These are phyloP conservation scores for Euphorbia pulcherrima DNA, from an alignment of 345 rosid genomes.

Conservation along the genomic window DNA sequence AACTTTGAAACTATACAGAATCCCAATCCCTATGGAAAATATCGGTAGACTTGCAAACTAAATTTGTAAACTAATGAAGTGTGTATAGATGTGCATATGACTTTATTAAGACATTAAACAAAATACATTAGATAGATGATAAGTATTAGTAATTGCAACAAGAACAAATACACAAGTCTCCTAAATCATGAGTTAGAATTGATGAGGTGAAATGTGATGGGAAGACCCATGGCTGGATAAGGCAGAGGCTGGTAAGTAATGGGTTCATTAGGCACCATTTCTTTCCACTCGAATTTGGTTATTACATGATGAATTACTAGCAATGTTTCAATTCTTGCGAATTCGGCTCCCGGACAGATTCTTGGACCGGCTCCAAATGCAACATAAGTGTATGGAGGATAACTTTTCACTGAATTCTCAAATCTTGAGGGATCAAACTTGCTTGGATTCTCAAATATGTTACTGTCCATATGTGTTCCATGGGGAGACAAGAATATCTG, in stretches of 20 bases:
- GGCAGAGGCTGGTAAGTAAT: background rate
- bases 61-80: no score
- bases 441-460: constrained; percentile 5
- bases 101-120: no score
- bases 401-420: background rate
- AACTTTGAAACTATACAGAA: no score
- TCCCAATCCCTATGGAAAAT: no score
- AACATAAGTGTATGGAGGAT: constrained; percentile 1
- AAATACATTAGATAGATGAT: no score
- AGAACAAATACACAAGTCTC: no score
- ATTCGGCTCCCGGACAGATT: constrained; percentile 11
- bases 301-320: constrained; percentile 5
- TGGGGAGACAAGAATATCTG: background rate
- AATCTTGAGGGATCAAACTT: constrained; percentile 12
- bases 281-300: background rate
- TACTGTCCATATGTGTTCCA: background rate
- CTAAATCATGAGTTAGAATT: no score
- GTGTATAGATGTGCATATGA: no score
- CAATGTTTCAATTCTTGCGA: background rate
- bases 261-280: background rate
- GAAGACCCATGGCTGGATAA: constrained; percentile 7
- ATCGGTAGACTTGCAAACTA: no score
- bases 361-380: constrained; percentile 12
- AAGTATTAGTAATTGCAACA: no score
- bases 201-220: background rate